Base-by-base conservation (phyloP, 2,329 filamentous ascomycete genomes). In the Capronia coronata region DNA sequence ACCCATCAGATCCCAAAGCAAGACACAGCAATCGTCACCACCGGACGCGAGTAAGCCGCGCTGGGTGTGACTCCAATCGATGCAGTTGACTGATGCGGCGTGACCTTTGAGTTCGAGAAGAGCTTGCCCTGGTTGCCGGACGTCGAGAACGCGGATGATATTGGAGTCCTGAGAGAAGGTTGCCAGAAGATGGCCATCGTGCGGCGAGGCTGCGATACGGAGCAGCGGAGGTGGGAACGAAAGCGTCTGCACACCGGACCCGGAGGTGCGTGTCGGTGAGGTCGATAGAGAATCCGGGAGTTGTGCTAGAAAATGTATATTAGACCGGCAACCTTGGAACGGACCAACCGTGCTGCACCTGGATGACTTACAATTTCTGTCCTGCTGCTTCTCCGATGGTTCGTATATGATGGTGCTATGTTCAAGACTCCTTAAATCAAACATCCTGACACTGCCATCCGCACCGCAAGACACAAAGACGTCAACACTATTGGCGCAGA, bases 371-470 rank as follows among this genome's bases (percentile, higher is more conserved):
- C 86, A 78, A 74, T 71, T 73, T 43, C 77, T 74, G 22, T 73
- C 71, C 41, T 51, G 52, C 18, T 84, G 83, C 70, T 96, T 96
- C 59, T 89, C 86, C 0, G 87, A 91, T 3, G 93, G 93, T 68
- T 98, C 93, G 67, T 98, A 98, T 57, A 98, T 98, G 66, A 98
- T 98, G 43, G 93, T 98, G 59, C 90, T 96, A 67, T 98, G 93
- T 66, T 98, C 93, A 46, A 98, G 72, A 67, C 91, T 97, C 64
- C 93, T 82, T 54, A 98, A 75, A 68, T 98, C 93, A 69, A 98
- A 98, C 93, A 98, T 98, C 61, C 93, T 82, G 21, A 98, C 93
- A 67, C 91, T 97, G 32, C 93, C 93, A 65, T 98, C 93, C 48
- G 94, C 91, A 44, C 93, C 93, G 67, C 93, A 98, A 67, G 88